phyloP scores from a whole-genome alignment of 129 eudicot genomes.

The Lonicera japonica region DNA sequence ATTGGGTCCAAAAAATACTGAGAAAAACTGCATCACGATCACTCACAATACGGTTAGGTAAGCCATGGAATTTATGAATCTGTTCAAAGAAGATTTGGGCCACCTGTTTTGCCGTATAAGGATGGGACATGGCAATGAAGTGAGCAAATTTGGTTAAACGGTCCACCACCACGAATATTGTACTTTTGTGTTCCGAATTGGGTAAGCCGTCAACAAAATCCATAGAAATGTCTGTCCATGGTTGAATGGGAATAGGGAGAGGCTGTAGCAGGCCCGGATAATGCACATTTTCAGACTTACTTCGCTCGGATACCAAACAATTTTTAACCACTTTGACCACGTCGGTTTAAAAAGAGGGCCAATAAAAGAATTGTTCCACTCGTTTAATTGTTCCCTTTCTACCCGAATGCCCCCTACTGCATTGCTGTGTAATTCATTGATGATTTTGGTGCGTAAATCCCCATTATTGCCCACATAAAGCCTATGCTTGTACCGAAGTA shows the following conservation, averaged over 20 bases:
- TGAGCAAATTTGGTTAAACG: no score
- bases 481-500: background rate
- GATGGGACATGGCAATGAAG: constrained; percentile 1
- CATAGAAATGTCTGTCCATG: no score
- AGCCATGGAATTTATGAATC: constrained; percentile 1
- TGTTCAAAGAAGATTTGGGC: constrained; percentile 1
- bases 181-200: background rate
- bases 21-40: constrained; percentile 3
- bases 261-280: background rate
- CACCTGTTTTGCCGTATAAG: background rate
- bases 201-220: constrained; percentile 12
- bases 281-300: background rate
- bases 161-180: background rate
- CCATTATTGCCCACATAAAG: background rate
- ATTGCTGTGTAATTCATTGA: background rate
- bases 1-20: background rate
- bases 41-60: background rate
- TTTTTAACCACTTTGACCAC: background rate
- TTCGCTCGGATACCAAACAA: background rate
- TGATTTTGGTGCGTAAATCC: background rate
- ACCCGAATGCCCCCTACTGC: background rate
- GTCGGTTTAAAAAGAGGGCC: background rate
- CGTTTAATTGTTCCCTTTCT: background rate
- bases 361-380: background rate
- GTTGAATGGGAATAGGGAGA: background rate